Evolutionary conservation across 176 grass and related monocot genomes (phyloP), one percentile per base, ranked within the genome.

Genomic region (Neostapfia colusana): DNA sequence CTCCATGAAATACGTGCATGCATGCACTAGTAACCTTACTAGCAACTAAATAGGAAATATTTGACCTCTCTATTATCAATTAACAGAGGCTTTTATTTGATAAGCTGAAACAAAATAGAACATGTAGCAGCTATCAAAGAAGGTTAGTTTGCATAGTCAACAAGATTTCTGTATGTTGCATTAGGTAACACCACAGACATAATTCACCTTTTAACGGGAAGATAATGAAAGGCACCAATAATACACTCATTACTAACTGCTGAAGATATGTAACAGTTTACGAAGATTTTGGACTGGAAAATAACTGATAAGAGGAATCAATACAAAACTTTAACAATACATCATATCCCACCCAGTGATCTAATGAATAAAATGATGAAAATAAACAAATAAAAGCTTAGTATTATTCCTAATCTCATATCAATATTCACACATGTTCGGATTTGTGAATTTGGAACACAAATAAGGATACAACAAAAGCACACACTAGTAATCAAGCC

Each of bases 401-500:
- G 16, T 21, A 25, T 9, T n/a, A 81, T 61, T 73, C 37, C 16
- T 77, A 45, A 31, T 18, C 62, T 35, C 3, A 17, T 8, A 57
- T 56, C 48, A 76, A 31, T 63, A 20, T 21, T 39, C 43, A 13
- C 11, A 45, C 14, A 31, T 55, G 26, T 21, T 39, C 43, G 11
- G 43, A 45, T 45, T 14, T 12, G 10, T 74, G 54, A 41, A 62
- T 40, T 61, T 35, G 38, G 3, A 68, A 27, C 5, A 65, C 12
- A 0, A 2, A 64, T 17, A 31, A 31, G 3, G 3, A 18, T 34
- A 70, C 27, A 54, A 6, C 11, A 23, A 23, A 40, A 66, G 61
- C 49, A 65, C 2, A 86, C 42, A 75, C 60, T 69, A 79, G 2
- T 64, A 79, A 6, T 37, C 57, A 70, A 76, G 17, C 26, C 5